Conservation (phyloP, 306 rosid species). For the Cucurbita moschata region DNA sequence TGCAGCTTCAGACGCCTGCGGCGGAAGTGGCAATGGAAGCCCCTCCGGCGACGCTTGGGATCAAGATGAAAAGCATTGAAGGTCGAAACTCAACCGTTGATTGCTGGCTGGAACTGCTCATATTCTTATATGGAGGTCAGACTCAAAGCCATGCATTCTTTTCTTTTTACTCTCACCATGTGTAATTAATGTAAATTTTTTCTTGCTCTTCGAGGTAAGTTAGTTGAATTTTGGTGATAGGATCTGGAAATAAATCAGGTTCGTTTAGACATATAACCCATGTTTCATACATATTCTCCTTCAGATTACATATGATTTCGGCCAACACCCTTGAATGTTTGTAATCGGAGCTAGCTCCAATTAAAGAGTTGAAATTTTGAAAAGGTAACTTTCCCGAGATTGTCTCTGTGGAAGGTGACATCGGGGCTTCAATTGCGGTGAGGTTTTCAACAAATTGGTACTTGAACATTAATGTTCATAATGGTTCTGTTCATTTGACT, state of each 20-base stretch:
- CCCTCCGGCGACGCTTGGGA: constrained; percentile 1
- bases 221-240: neutral
- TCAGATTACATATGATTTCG: neutral
- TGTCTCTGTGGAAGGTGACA: neutral
- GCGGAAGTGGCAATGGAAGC: constrained; percentile 12
- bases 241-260: neutral
- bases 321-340: neutral
- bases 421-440: neutral
- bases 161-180: neutral
- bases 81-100: neutral
- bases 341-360: neutral
- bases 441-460: neutral
- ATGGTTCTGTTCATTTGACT: neutral
- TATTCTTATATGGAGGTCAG: neutral
- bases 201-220: neutral
- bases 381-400: neutral
- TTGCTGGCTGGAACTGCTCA: neutral
- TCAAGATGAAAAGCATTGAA: neutral
- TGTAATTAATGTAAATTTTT: neutral
- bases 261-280: neutral
- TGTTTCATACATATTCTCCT: neutral
- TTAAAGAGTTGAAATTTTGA: neutral
- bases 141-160: neutral
- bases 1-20: constrained; percentile 12
- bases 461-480: neutral